Evolutionary conservation across 148 eudicot species (phyloP).

Genomic region (Rhododendron vialii): DNA sequence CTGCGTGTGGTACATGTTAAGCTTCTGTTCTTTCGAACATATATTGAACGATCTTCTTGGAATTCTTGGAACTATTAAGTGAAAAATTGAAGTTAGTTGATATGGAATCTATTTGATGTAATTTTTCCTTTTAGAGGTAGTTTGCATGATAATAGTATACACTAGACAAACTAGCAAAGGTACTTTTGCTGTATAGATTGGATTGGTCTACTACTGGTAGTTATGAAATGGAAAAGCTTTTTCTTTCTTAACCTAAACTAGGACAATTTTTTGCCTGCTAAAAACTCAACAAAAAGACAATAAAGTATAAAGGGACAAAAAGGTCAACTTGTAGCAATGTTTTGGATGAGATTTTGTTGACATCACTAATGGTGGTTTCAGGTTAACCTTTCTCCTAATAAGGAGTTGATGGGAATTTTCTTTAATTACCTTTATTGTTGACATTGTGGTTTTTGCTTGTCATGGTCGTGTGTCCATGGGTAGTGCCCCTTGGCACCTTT

Average conservation of each 20-base stretch:
- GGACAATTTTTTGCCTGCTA: neutral
- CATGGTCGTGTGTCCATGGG: neutral
- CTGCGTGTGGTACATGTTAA: neutral
- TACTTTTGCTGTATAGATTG: neutral
- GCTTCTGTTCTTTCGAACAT: neutral
- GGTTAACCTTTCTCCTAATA: neutral
- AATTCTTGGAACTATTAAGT: neutral
- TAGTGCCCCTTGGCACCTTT: neutral
- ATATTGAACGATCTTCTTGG: neutral
- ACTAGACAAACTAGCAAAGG: neutral
- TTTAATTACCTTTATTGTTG: neutral
- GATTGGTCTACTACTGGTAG: no score
- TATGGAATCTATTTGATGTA: no score
- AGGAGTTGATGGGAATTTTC: neutral
- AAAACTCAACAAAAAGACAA: neutral
- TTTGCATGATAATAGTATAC: no score
- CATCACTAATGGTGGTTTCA: neutral
- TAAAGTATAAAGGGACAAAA: neutral
- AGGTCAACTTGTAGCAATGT: neutral
- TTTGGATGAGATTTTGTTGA: neutral
- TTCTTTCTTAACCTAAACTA: neutral
- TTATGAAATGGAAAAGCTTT: neutral
- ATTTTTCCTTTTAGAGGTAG: no score
- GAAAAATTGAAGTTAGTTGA: no score
- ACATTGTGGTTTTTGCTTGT: neutral